phyloP scores from a whole-genome alignment of 257 asterid species.

The Solanum pinnatisectum region DNA sequence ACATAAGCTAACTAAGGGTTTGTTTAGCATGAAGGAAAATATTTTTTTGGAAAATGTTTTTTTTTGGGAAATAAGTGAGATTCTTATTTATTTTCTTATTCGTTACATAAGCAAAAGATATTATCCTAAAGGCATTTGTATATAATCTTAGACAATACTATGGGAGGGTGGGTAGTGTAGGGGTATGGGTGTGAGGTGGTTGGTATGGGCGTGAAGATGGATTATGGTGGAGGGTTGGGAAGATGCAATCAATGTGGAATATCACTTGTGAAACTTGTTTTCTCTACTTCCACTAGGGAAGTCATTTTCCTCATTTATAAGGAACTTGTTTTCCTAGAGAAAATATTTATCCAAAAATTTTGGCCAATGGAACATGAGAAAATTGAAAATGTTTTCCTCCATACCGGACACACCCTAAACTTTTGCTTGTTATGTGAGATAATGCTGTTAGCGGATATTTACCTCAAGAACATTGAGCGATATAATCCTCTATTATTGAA shows the following conservation, averaged over 20 bases:
- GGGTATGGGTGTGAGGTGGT: neutral
- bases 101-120: neutral
- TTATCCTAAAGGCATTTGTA: neutral
- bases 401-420: neutral
- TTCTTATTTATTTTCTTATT: neutral
- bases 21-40: neutral
- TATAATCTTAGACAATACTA: neutral
- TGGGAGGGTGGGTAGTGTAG: neutral
- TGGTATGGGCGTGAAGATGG: neutral
- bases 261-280: neutral
- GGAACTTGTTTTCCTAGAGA: neutral
- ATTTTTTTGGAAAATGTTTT: neutral
- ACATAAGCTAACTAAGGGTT: neutral
- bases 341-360: neutral
- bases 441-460: neutral
- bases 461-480: conserved; percentile 91
- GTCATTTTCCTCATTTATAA: neutral
- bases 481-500: conserved; percentile 87
- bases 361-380: neutral
- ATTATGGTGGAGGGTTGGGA: neutral
- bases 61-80: neutral
- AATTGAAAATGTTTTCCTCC: neutral
- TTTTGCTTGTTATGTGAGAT: neutral
- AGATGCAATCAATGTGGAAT: neutral
- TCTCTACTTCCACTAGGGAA: neutral